Evolutionary conservation across 179 eudicot genomes (phyloP), one percentile per base, ranked within the genome.

Genomic region (Nepenthes alata): DNA sequence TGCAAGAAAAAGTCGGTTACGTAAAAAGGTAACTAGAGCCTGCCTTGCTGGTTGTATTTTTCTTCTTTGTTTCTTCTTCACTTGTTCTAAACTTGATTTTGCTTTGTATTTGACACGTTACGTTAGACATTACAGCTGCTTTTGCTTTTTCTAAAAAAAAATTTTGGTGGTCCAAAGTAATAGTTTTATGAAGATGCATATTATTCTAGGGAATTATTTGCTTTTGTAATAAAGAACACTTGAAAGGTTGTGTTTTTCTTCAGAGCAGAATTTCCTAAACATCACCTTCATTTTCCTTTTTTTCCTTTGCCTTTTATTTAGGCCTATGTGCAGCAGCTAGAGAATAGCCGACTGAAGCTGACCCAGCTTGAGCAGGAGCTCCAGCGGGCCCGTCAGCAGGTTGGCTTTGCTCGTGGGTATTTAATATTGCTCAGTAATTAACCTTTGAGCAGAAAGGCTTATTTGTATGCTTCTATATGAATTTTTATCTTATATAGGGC

Each of bases 311-410:
- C 61, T 53, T 15, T 60, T 61, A 0, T 67, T 13, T 62, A 91
- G 98, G 98, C 98, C 4, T 91, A 91, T 69, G 95, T 91, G 36
- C 98, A 91, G 62, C 98, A 91, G 85, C 75, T 91, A 57, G 98
- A 91, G 67, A 91, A 81, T 75, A 89, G 98, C 67, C 83, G 98
- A 62, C 67, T 91, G 70, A 91, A 91, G 78, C 75, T 91, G 62
- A 82, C 91, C 50, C 95, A 91, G 75, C 91, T 91, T 36, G 98
- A 88, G 79, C 98, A 91, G 77, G 98, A 91, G 70, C 88, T 91
- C 62, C 98, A 91, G 67, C 85, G 88, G 64, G 91, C 96, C 55
- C 95, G 96, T 35, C 95, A 89, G 66, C 96, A 91, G 96, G 96
- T 88, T 65, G 66, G 44, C 45, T 57, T 63, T 48, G 10, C 41